These are phyloP conservation scores for Populus ilicifolia DNA, from an alignment of 345 rosid genomes.

Conservation along the genomic window DNA sequence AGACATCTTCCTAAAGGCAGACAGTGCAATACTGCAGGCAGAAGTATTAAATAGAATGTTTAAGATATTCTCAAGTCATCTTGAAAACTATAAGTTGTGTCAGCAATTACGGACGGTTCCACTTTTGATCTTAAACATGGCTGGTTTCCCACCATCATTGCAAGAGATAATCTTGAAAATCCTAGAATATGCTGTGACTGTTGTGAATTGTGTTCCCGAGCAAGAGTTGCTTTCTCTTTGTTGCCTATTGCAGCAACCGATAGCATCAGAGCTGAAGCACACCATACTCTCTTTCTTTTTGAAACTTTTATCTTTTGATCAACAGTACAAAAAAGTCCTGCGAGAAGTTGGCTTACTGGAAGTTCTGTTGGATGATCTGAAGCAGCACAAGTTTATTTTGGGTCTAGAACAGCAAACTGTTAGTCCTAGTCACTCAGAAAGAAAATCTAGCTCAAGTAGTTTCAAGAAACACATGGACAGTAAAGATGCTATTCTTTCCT, in stretches of 20 bases:
- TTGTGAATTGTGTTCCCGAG: conserved; percentile 97
- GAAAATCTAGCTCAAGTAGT: conserved; percentile 67
- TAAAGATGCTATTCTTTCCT: conserved; percentile 81
- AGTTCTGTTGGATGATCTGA: conserved; percentile 89
- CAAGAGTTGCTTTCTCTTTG: conserved; percentile 96
- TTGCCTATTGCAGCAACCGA: conserved; percentile 96
- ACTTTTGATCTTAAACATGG: conserved; percentile 92
- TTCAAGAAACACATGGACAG: conserved; percentile 79
- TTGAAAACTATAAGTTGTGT: conserved; percentile 88
- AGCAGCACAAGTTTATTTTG: conserved; percentile 84
- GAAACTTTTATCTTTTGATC: conserved; percentile 95
- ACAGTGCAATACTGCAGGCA: conserved; percentile 74
- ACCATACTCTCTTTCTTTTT: conserved; percentile 90
- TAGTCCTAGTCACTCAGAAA: conserved; percentile 46
- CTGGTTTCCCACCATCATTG: conserved; percentile 82
- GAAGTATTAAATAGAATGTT: conserved; percentile 97
- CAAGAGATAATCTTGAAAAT: conserved; percentile 95
- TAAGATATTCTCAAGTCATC: conserved; percentile 94
- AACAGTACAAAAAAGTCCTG: conserved; percentile 94
- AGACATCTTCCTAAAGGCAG: conserved; percentile 93
- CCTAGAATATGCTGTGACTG: conserved; percentile 98
- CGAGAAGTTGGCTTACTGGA: conserved; percentile 97
- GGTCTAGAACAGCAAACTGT: conserved; percentile 57
- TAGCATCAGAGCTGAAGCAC: conserved; percentile 82
- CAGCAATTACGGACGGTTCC: conserved; percentile 95